phyloP scores from a whole-genome alignment of 371 early-diverging fungal genomes.

The Saksenaea vasiformis region DNA sequence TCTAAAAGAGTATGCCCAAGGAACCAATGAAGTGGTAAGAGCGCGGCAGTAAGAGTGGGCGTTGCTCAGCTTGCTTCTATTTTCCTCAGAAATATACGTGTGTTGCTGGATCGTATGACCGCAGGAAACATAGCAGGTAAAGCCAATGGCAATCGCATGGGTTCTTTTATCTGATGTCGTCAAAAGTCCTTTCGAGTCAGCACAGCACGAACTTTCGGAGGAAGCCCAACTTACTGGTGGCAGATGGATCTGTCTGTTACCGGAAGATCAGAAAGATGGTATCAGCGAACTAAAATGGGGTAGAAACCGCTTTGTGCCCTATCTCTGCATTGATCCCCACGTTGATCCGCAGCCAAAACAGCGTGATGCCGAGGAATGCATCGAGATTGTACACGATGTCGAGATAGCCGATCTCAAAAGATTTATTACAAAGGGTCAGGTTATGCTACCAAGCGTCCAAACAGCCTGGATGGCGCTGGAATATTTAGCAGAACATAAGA shows the following conservation, averaged over 20 bases:
- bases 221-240: slow-evolving; percentile 62
- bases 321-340: slow-evolving; percentile 58
- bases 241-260: slow-evolving; percentile 51
- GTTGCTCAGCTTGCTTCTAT: neutral
- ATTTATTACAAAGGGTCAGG: slow-evolving; percentile 45
- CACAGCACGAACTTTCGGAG: slow-evolving; percentile 64
- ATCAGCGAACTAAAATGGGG: slow-evolving; percentile 70
- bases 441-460: slow-evolving; percentile 56
- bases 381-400: slow-evolving; percentile 39
- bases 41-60: neutral
- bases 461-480: slow-evolving; percentile 54
- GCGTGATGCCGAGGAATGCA: slow-evolving; percentile 63
- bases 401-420: slow-evolving; percentile 38
- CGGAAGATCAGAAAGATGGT: slow-evolving; percentile 48
- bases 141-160: neutral
- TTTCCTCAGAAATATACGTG: slow-evolving; percentile 55
- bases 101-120: slow-evolving; percentile 61
- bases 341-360: slow-evolving; percentile 44
- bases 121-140: slow-evolving; percentile 53
- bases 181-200: slow-evolving; percentile 49
- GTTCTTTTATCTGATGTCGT: neutral
- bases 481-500: slow-evolving; percentile 32
- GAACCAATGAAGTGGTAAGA: slow-evolving; percentile 62
- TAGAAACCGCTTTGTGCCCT: slow-evolving; percentile 63
- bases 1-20: slow-evolving; percentile 65